Base-by-base conservation (phyloP, 1,284 basidiomycete genomes). In the Inonotus obliquus region DNA sequence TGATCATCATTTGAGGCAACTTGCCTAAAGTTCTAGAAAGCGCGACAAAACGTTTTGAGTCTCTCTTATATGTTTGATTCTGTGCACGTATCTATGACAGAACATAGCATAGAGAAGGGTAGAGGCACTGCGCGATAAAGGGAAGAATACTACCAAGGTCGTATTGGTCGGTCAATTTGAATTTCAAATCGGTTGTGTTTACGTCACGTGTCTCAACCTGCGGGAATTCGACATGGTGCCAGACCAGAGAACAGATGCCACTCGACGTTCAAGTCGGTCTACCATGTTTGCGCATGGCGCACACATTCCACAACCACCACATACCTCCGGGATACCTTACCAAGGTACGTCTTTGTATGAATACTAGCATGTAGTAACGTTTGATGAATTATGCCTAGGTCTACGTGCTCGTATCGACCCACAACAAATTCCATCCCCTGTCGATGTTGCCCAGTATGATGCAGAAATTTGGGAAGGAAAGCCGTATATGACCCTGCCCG, bases 371-470 rank as follows among this genome's bases (percentile, higher is more conserved):
- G 48, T 29, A 17, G 32, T 19, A 14, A 29, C 38, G 57, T 2
- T 6, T 51, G 47, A 60, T 60, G 27, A 11, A 63, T 29, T 52
- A 14, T 29, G 7, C 14, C 13, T 67, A 89, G 90, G 91, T 62
- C 76, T 91, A 51, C 85, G 94, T 49, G 84, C 91, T 48, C 87
- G 89, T 66, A 95, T 99, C 69, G 93, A 98, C 72, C 89, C 92
- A 2, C 84, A 81, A 66, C 94, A 98, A 73, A 89, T 99, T 54
- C 97, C 97, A 5, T 95, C 94, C 7, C 92, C 94, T 13, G 87
- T 94, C 29, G 89, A 93, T 61, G 81, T 87, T 13, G 87, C 92
- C 66, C 91, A 96, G 69, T 77, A 82, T 21, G 96, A 98, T 79
- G 86, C 92, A 68, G 84, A 87, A 61, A 78, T 85, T 77, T 97